Conservation (phyloP, 371 early-diverging fungal species). For the Mortierella sp. region DNA sequence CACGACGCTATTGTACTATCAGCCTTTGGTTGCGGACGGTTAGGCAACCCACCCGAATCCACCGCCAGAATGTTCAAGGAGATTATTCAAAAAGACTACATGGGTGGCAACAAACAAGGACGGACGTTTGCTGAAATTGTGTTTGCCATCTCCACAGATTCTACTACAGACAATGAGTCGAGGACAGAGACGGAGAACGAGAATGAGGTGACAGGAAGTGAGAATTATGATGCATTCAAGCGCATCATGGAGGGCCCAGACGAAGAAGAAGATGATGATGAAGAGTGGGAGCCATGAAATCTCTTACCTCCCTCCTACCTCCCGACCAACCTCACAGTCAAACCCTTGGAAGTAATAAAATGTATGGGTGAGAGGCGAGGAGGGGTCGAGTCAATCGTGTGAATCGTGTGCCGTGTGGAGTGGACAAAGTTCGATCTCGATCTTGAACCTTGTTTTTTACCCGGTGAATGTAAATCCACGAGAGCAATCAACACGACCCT, state of each 20-base stretch:
- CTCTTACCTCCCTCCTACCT: too few relatives aligned
- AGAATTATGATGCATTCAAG: constrained; percentile 44
- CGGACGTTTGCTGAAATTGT: constrained; percentile 45
- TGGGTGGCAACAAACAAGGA: constrained; percentile 48
- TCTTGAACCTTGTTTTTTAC: too few relatives aligned
- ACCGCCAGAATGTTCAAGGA: constrained; percentile 55
- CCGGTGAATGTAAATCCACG: too few relatives aligned
- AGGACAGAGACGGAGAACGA: too few relatives aligned
- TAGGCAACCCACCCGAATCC: constrained; percentile 54
- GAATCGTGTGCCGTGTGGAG: too few relatives aligned
- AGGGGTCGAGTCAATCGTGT: too few relatives aligned
- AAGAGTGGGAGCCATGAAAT: too few relatives aligned
- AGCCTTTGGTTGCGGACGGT: constrained; percentile 59
- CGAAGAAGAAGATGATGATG: constrained; percentile 2
- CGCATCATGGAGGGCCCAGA: constrained; percentile 44
- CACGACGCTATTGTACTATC: constrained; percentile 58
- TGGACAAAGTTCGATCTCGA: too few relatives aligned
- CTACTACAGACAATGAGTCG: constrained; percentile 25
- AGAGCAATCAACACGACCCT: too few relatives aligned
- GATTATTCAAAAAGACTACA: constrained; percentile 51
- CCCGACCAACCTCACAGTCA: too few relatives aligned
- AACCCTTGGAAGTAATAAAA: too few relatives aligned
- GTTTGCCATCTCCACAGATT: constrained; percentile 44
- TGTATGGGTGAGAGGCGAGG: too few relatives aligned
- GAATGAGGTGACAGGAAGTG: constrained; percentile 11